Conservation (phyloP, 306 rosid species). For the Vicia faba region DNA sequence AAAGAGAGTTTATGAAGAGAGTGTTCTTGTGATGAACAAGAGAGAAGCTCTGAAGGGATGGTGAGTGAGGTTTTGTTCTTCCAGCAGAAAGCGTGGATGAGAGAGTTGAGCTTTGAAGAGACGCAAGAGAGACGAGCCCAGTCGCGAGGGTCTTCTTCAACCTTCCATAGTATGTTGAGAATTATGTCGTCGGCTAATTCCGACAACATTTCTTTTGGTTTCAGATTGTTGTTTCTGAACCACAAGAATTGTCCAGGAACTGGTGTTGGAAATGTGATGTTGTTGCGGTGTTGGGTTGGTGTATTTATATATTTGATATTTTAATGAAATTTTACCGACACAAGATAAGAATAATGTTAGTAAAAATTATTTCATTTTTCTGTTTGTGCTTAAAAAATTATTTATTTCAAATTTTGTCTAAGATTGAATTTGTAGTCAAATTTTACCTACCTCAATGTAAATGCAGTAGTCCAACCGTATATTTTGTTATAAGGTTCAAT, state of each 20-base stretch:
- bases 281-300: too few species aligned
- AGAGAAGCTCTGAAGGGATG: constrained; percentile 64
- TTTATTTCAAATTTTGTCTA: too few species aligned
- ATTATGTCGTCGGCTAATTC: constrained; percentile 67
- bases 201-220: constrained; percentile 37
- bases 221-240: not conserved
- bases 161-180: constrained; percentile 62
- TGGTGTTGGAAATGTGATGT: too few species aligned
- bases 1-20: constrained; percentile 74
- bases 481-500: not conserved
- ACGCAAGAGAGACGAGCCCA: constrained; percentile 88
- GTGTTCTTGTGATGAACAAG: constrained; percentile 13
- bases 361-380: too few species aligned
- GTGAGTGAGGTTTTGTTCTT: constrained; percentile 48
- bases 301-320: too few species aligned
- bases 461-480: not conserved
- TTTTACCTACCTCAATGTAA: not conserved
- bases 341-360: too few species aligned
- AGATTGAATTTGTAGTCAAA: too few species aligned
- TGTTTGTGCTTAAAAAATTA: not conserved
- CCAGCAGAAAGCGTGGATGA: constrained; percentile 67
- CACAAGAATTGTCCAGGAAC: too few species aligned
- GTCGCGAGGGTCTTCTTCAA: constrained; percentile 80
- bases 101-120: constrained; percentile 63
- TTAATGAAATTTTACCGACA: too few species aligned